Evolutionary conservation across 2,329 filamentous ascomycete genomes (phyloP), one percentile per base, ranked within the genome.

Genomic region (Aspergillus puulaauensis): DNA sequence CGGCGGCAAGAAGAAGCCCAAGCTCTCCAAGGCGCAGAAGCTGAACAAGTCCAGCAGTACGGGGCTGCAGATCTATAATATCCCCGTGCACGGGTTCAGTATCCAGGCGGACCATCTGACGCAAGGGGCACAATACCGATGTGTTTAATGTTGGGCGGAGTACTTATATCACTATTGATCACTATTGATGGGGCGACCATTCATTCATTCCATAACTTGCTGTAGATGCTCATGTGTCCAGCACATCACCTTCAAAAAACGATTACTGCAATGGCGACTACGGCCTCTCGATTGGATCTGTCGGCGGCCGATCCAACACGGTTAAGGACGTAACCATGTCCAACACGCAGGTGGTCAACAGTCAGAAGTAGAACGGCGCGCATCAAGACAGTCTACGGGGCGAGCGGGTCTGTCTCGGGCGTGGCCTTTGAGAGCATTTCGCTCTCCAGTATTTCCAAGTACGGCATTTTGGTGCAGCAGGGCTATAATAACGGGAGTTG

Each of bases 1-100:
- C 66, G 83, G 85, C 27, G 85, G 85, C 68, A 81, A 80, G 73
- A 83, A 72, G 23, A 88, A 89, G 80, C 86, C 86, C 62, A 84
- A 87, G 76, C 85, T 87, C 75, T 86, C 86, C 77, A 78, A 72
- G 59, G 80, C 79, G 7, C 72, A 73, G 52, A 60, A 64, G 33
- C 63, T 74, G 19, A 66, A 61, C 23, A 56, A 62, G 2, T 73
- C 71, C 12, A 66, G 60, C 14, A 73, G 74, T 62, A 68, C 56
- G 7, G 64, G 68, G 6, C 60, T 75, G 3, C 64, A 68, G 37
- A 66, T 74, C 54, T 52, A 68, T 56, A 74, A 75, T 54, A 73
- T 70, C 7, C 72, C 71, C 2, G 70, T 73, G 3, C 72, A 74
- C 54, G 70, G 66, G 6, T 69, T 76, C 56, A 73, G 75, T 54